Percentiles rank a stretch among this genome's conserved stretches.
Evolutionary conservation across 441 rosid species (phyloP).

Genomic region (Flueggea neowawraea): DNA sequence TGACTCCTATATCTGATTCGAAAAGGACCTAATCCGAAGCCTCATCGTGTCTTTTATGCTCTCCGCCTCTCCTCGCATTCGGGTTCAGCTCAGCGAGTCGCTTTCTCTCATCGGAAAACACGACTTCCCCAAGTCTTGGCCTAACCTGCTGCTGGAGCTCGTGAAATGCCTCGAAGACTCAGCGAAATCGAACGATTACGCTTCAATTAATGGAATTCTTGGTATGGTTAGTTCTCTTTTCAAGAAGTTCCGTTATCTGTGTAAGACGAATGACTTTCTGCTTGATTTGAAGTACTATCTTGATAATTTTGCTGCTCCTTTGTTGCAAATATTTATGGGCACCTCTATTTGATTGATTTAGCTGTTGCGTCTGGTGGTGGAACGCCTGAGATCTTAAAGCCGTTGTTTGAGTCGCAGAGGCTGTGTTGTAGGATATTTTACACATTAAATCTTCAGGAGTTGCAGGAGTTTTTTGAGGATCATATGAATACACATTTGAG

Average conservation of each 20-base stretch:
- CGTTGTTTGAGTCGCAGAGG: slow-evolving; percentile 77
- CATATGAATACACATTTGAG: too few relatives aligned
- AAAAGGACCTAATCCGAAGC: slow-evolving; percentile 80
- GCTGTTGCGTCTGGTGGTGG: slow-evolving; percentile 45
- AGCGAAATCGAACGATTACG: slow-evolving; percentile 44
- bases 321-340: slow-evolving; percentile 57
- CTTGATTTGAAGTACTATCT: slow-evolving; percentile 83
- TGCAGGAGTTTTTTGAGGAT: slow-evolving; percentile 97
- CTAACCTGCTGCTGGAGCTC: slow-evolving; percentile 83
- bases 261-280: slow-evolving; percentile 69
- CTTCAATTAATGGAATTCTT: slow-evolving; percentile 80
- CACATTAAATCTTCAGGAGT: slow-evolving; percentile 83
- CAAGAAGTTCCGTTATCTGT: slow-evolving; percentile 80
- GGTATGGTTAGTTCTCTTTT: slow-evolving; percentile 89
- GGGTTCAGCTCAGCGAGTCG: slow-evolving; percentile 92
- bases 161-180: slow-evolving; percentile 47
- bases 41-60: slow-evolving; percentile 86
- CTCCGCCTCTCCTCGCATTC: slow-evolving; percentile 69
- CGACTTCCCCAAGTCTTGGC: slow-evolving; percentile 87
- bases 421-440: slow-evolving; percentile 86
- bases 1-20: slow-evolving; percentile 50
- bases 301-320: slow-evolving; percentile 62
- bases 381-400: slow-evolving; percentile 39
- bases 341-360: slow-evolving; percentile 65
- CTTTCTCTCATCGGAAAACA: slow-evolving; percentile 83